A percentile compares a stretch with the other conserved stretches of the same genome.
Conservation (phyloP, 495 filamentous ascomycete genomes). For the Aspergillus cavernicola region DNA sequence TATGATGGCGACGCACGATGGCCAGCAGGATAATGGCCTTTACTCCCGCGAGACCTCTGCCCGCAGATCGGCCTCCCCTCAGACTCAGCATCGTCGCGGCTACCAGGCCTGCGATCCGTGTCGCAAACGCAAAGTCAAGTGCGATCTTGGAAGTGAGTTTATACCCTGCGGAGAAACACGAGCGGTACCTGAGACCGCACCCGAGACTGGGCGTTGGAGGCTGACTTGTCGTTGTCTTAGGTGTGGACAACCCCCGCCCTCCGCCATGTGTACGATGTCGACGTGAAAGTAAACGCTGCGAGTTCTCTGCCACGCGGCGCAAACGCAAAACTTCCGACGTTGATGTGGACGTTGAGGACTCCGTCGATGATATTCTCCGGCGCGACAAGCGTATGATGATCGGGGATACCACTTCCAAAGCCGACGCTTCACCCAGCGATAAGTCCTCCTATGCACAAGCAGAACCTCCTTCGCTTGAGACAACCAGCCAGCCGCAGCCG, state of each 20-base stretch:
- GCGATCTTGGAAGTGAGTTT: constrained; percentile 72
- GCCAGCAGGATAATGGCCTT: constrained; percentile 14
- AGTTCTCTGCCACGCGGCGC: constrained; percentile 90
- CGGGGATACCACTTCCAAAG: constrained; percentile 36
- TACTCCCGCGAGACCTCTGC: constrained; percentile 17
- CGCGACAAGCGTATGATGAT: constrained; percentile 51
- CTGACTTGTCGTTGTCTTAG: constrained; percentile 21
- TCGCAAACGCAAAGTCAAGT: constrained; percentile 86
- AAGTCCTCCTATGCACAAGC: constrained; percentile 26
- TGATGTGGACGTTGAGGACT: constrained; percentile 60
- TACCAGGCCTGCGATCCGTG: constrained; percentile 92
- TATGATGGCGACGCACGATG: constrained; percentile 18
- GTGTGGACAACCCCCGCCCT: constrained; percentile 87
- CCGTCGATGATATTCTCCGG: constrained; percentile 47
- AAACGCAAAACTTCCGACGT: constrained; percentile 77
- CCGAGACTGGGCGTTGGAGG: neutral
- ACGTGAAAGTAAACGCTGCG: constrained; percentile 90
- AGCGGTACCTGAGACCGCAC: neutral
- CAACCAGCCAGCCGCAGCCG: constrained; percentile 22
- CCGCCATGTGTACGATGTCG: constrained; percentile 93
- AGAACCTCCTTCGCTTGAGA: constrained; percentile 27
- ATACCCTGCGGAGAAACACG: neutral
- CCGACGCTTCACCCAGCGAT: constrained; percentile 26
- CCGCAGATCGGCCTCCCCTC: constrained; percentile 31
- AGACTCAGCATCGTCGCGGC: constrained; percentile 62